Evolutionary conservation across 805 yeast species (phyloP).

Genomic region (Teunomyces stri): DNA sequence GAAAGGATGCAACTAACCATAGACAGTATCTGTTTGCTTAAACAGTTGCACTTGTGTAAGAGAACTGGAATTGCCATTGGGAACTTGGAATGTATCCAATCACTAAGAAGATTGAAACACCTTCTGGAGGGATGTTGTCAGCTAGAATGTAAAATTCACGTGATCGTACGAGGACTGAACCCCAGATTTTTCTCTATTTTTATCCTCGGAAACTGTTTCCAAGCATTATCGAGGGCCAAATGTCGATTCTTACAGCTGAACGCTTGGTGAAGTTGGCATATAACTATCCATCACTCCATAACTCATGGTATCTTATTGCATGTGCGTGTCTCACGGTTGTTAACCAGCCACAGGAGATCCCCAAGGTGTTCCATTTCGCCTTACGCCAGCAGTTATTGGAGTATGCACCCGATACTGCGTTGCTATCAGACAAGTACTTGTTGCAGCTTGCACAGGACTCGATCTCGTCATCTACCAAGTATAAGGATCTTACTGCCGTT

Average conservation of each 20-base stretch:
- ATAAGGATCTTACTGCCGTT: slow-evolving; percentile 36
- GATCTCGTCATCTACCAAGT: slow-evolving; percentile 36
- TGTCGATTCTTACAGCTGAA: slow-evolving; percentile 45
- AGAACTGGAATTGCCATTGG: too few relatives aligned
- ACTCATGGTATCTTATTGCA: slow-evolving; percentile 75
- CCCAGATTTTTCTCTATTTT: slow-evolving; percentile 4
- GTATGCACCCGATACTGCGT: slow-evolving; percentile 17
- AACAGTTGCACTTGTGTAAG: neutral
- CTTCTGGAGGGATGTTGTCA: too few relatives aligned
- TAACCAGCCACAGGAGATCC: slow-evolving; percentile 79
- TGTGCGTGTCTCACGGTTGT: slow-evolving; percentile 80
- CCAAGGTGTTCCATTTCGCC: slow-evolving; percentile 71
- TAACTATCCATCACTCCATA: slow-evolving; percentile 51
- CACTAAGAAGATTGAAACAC: too few relatives aligned
- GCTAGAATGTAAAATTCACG: neutral
- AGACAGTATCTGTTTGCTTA: slow-evolving; percentile 8
- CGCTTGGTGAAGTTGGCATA: slow-evolving; percentile 53
- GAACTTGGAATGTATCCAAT: neutral
- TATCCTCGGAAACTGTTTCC: neutral
- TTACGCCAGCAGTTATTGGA: slow-evolving; percentile 44
- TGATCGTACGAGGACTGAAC: neutral
- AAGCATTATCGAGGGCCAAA: neutral
- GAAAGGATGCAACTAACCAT: slow-evolving; percentile 9
- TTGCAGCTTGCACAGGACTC: slow-evolving; percentile 40
- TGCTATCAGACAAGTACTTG: slow-evolving; percentile 33